These are phyloP conservation scores for Chlorella sp. DNA, from an alignment of 139 green algal species.

Conservation along the genomic window DNA sequence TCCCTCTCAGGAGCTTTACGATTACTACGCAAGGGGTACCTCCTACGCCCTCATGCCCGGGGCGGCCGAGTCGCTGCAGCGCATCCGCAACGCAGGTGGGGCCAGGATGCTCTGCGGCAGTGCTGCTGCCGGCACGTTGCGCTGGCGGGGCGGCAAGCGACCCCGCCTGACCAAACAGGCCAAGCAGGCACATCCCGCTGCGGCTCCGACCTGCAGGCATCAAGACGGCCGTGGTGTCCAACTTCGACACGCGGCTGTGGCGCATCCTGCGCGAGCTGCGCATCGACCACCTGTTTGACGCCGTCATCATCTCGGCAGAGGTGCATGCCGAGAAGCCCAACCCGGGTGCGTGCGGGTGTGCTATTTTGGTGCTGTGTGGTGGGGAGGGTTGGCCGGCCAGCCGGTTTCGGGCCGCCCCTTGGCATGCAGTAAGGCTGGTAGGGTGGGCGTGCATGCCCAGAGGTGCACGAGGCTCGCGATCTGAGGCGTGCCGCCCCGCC, in stretches of 20 bases:
- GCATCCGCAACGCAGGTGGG: slow-evolving; percentile 53
- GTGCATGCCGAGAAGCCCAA: slow-evolving; percentile 90
- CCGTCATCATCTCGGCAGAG: slow-evolving; percentile 77
- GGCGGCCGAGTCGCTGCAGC: slow-evolving; percentile 58
- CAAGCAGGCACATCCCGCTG: background rate
- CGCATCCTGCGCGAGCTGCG: slow-evolving; percentile 73
- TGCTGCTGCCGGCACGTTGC: too few species aligned
- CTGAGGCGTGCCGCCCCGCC: too few species aligned
- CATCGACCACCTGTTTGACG: slow-evolving; percentile 78
- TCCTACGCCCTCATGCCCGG: slow-evolving; percentile 68
- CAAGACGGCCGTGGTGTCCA: slow-evolving; percentile 79
- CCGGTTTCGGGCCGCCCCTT: too few species aligned
- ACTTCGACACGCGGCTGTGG: slow-evolving; percentile 91
- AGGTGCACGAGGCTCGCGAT: too few species aligned
- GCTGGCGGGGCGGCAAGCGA: background rate
- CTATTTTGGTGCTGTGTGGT: too few species aligned
- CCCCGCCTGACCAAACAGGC: too few species aligned
- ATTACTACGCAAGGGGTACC: slow-evolving; percentile 60
- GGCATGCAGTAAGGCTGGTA: too few species aligned
- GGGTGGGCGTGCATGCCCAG: too few species aligned
- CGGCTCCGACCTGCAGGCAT: slow-evolving; percentile 39
- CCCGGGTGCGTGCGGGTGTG: too few species aligned
- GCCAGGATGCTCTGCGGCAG: background rate
- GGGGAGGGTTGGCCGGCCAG: too few species aligned
- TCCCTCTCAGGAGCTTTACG: slow-evolving; percentile 67